phyloP scores from a whole-genome alignment of 768 basidiomycete species.

The Myochromella boudieri region DNA sequence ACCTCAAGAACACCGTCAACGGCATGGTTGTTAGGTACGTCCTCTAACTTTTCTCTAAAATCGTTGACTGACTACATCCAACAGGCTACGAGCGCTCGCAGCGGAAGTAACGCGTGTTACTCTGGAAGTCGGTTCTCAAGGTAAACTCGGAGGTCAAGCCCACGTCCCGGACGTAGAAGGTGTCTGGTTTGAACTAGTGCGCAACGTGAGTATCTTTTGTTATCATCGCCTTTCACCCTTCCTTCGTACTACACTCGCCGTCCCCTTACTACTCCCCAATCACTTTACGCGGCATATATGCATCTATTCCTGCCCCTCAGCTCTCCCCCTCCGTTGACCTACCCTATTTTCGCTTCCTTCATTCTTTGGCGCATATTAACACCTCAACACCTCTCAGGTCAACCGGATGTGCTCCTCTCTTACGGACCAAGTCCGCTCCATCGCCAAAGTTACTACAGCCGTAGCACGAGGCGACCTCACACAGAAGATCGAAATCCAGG shows the following conservation, averaged over 20 bases:
- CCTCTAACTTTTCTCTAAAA: conserved; percentile 29
- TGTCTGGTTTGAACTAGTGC: conserved; percentile 84
- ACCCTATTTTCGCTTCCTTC: neutral
- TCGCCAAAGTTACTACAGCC: conserved; percentile 83
- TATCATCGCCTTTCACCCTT: neutral
- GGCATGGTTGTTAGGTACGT: conserved; percentile 53
- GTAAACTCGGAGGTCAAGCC: conserved; percentile 87
- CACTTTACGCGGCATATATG: too few relatives aligned
- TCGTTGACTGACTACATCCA: conserved; percentile 19
- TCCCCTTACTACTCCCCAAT: too few relatives aligned
- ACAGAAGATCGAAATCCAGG: conserved; percentile 90
- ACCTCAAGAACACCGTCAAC: conserved; percentile 68
- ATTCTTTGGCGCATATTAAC: neutral
- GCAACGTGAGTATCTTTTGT: conserved; percentile 52
- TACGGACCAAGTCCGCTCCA: conserved; percentile 81
- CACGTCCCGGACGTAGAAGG: conserved; percentile 88
- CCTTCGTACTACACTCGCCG: neutral
- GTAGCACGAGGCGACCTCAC: conserved; percentile 91
- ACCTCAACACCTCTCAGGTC: conserved; percentile 40
- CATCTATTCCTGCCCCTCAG: too few relatives aligned
- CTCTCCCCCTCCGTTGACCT: neutral
- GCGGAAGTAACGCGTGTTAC: conserved; percentile 85
- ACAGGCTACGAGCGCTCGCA: conserved; percentile 60
- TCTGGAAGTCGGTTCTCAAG: conserved; percentile 84
- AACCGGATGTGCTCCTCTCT: conserved; percentile 81